Conservation (phyloP, 352 stramenopile species). For the Hyaloperonospora arabidopsidis region DNA sequence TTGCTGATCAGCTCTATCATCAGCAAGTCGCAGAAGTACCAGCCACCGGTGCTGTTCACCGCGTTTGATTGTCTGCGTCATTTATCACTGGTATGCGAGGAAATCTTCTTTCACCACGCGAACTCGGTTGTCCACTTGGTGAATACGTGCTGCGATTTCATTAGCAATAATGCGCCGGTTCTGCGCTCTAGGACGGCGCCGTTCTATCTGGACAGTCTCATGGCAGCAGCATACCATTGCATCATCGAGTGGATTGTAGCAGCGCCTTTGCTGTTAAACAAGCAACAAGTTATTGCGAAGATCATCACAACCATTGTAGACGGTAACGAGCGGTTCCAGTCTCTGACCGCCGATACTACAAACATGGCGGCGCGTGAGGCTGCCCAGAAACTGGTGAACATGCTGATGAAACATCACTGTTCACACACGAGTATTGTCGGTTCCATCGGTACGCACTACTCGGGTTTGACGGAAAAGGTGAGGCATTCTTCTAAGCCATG, state of each 20-base stretch:
- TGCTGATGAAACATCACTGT: constrained; percentile 85
- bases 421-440: constrained; percentile 41
- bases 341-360: constrained; percentile 42
- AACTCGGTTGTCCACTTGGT: constrained; percentile 77
- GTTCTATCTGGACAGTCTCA: constrained; percentile 78
- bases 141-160: constrained; percentile 81
- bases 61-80: constrained; percentile 81
- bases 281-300: constrained; percentile 66
- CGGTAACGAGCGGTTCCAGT: constrained; percentile 61
- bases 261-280: constrained; percentile 59
- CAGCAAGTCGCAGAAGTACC: constrained; percentile 75
- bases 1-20: constrained; percentile 79
- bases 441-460: constrained; percentile 36
- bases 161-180: constrained; percentile 66
- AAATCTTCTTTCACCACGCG: constrained; percentile 66
- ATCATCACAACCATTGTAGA: constrained; percentile 81
- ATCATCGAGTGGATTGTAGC: constrained; percentile 84
- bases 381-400: constrained; percentile 74
- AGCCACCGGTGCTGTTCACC: constrained; percentile 77
- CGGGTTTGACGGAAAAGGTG: constrained; percentile 58
- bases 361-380: constrained; percentile 55
- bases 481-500: neutral
- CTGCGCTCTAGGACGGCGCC: constrained; percentile 63
- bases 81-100: constrained; percentile 65
- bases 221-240: constrained; percentile 70